phyloP scores from a whole-genome alignment of 148 eudicot genomes.

The Rhododendron ovatum region DNA sequence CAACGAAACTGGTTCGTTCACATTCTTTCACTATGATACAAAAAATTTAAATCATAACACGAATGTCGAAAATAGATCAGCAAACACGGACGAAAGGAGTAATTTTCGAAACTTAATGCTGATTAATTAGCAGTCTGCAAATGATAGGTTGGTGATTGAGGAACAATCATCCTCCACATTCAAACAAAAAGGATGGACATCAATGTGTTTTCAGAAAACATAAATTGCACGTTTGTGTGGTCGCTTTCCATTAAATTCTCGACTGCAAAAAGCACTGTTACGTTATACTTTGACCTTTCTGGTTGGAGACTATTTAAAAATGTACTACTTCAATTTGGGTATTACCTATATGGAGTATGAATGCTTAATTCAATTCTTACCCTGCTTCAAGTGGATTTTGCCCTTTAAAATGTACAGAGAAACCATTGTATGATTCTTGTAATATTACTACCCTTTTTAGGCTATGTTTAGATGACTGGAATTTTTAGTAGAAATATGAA shows the following conservation, averaged over 20 bases:
- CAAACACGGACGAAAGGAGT: too few species aligned
- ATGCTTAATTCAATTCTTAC: background rate
- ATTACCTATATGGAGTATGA: background rate
- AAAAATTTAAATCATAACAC: too few species aligned
- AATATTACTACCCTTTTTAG: too few species aligned
- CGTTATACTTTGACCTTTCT: too few species aligned
- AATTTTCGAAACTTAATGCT: background rate
- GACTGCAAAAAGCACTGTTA: background rate
- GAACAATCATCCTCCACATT: background rate
- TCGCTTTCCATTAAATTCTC: slow-evolving; percentile 13
- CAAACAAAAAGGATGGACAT: background rate
- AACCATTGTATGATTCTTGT: too few species aligned
- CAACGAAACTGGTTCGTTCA: too few species aligned
- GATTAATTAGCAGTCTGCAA: background rate
- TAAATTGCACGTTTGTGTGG: slow-evolving; percentile 3
- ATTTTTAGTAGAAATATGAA: too few species aligned
- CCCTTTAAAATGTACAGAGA: too few species aligned
- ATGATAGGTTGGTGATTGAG: background rate
- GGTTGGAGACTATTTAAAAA: background rate
- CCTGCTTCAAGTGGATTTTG: background rate
- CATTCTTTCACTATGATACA: too few species aligned
- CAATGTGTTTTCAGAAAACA: background rate
- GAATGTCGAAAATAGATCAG: too few species aligned
- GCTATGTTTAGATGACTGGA: too few species aligned
- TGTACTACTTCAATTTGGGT: background rate